These are phyloP conservation scores for Hortaea sp. DNA, from an alignment of 2,329 filamentous ascomycete species.

Conservation along the genomic window DNA sequence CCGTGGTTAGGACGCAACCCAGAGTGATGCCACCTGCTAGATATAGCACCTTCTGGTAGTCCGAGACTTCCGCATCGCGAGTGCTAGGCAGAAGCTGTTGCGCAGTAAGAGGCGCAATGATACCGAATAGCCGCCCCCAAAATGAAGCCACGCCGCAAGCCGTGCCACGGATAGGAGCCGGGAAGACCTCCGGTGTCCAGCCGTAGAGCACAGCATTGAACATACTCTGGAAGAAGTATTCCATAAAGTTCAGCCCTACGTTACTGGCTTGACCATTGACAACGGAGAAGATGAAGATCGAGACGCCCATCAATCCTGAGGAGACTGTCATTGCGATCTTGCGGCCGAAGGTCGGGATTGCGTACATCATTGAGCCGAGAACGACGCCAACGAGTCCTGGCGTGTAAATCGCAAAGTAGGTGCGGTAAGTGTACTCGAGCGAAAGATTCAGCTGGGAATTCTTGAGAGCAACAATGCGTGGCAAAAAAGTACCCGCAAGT, in stretches of 20 bases:
- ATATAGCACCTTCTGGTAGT: conserved; percentile 35
- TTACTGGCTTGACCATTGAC: conserved; percentile 38
- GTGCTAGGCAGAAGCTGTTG: conserved; percentile 29
- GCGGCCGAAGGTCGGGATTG: conserved; percentile 33
- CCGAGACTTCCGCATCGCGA: conserved; percentile 4
- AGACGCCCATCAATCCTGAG: conserved; percentile 32
- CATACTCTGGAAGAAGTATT: conserved; percentile 44
- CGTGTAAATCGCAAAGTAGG: conserved; percentile 46
- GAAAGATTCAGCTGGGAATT: conserved; percentile 37
- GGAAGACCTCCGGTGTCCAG: conserved; percentile 44
- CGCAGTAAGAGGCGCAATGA: conserved; percentile 48
- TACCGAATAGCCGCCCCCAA: conserved; percentile 49
- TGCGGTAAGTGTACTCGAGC: conserved; percentile 40
- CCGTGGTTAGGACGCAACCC: conserved; percentile 43
- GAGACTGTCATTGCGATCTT: conserved; percentile 34
- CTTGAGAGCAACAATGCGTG: conserved; percentile 42
- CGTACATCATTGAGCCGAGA: conserved; percentile 40
- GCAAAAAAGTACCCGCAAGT: conserved; percentile 36
- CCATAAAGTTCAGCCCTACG: conserved; percentile 41
- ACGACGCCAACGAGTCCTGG: conserved; percentile 44
- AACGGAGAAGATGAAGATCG: conserved; percentile 35
- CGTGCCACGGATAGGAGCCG: conserved; percentile 41
- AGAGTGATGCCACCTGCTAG: conserved; percentile 46
- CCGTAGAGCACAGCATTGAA: conserved; percentile 39
- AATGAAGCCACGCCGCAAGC: conserved; percentile 48